Percentiles rank a stretch among this genome's conserved stretches.
Evolutionary conservation across 2,329 filamentous ascomycete species (phyloP).

Genomic region (Cytospora mali): DNA sequence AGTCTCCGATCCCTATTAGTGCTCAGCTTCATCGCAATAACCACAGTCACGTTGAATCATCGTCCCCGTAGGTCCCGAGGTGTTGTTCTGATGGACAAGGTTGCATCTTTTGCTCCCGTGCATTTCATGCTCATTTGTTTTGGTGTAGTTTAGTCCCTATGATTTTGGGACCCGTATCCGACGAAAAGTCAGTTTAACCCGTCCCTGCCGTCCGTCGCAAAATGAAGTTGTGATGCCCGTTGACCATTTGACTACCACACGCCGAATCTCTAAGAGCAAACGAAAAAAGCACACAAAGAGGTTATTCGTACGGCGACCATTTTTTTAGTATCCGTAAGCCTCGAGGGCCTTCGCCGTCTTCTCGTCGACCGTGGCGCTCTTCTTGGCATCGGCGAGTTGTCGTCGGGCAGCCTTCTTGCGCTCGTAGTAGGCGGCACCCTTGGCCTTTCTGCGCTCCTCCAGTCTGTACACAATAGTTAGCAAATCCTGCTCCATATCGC

Average conservation of each 20-base stretch:
- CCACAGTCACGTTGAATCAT: slow-evolving; percentile 22
- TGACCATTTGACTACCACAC: slow-evolving; percentile 29
- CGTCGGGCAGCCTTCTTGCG: slow-evolving; percentile 96
- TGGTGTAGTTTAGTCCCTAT: slow-evolving; percentile 26
- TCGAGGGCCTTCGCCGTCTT: slow-evolving; percentile 89
- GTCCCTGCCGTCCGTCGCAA: slow-evolving; percentile 28
- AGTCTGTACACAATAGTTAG: slow-evolving; percentile 62
- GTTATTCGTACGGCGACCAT: slow-evolving; percentile 29
- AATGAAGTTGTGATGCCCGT: slow-evolving; percentile 26
- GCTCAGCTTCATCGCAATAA: slow-evolving; percentile 14
- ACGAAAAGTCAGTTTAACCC: slow-evolving; percentile 27
- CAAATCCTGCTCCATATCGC: slow-evolving; percentile 24
- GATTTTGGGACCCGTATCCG: slow-evolving; percentile 22
- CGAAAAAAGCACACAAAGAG: slow-evolving; percentile 29
- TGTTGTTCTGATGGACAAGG: slow-evolving; percentile 13
- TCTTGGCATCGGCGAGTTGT: slow-evolving; percentile 91
- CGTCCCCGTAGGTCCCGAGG: slow-evolving; percentile 5
- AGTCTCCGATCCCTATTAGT: background rate
- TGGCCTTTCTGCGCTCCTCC: slow-evolving; percentile 99
- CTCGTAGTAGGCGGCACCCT: slow-evolving; percentile 99
- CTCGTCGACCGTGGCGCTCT: slow-evolving; percentile 82
- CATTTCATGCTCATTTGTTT: slow-evolving; percentile 29
- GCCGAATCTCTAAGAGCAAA: slow-evolving; percentile 30
- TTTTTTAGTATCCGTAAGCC: slow-evolving; percentile 83
- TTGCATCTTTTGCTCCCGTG: slow-evolving; percentile 17